Evolutionary conservation across 139 green algal species (phyloP).

Genomic region (Micromonas pusilla): DNA sequence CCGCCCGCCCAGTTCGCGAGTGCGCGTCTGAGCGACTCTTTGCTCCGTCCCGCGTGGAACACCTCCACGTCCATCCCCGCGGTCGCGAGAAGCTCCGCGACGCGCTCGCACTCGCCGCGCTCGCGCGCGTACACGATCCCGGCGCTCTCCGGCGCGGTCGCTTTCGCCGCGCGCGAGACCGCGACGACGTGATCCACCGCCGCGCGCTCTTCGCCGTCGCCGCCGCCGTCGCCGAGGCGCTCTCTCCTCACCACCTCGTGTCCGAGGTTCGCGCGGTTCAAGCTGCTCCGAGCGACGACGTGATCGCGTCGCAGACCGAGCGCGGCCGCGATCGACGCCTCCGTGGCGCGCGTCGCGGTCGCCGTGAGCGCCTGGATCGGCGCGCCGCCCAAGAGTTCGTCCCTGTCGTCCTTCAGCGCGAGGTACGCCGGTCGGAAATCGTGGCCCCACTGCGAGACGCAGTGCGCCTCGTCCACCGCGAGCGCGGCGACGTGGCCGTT

Average conservation of each 20-base stretch:
- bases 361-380: constrained; percentile 59
- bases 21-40: background rate
- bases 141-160: background rate
- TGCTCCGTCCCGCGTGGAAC: background rate
- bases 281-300: background rate
- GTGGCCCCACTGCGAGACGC: constrained; percentile 86
- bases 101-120: background rate
- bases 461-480: constrained; percentile 90
- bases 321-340: background rate
- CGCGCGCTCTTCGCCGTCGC: background rate
- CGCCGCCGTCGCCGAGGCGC: background rate
- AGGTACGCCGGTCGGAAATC: constrained; percentile 84
- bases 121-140: background rate
- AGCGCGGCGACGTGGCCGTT: background rate
- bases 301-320: background rate
- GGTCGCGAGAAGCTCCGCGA: background rate
- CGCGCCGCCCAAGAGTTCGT: constrained; percentile 27
- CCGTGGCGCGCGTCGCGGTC: constrained; percentile 60
- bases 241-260: background rate
- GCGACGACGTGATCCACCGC: background rate
- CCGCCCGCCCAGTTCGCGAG: background rate
- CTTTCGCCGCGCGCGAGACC: background rate
- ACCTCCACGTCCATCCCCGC: background rate
- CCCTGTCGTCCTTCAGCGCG: background rate
- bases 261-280: background rate